These are phyloP conservation scores for Boletus tylopilopsis DNA, from an alignment of 768 basidiomycete species.

Conservation along the genomic window DNA sequence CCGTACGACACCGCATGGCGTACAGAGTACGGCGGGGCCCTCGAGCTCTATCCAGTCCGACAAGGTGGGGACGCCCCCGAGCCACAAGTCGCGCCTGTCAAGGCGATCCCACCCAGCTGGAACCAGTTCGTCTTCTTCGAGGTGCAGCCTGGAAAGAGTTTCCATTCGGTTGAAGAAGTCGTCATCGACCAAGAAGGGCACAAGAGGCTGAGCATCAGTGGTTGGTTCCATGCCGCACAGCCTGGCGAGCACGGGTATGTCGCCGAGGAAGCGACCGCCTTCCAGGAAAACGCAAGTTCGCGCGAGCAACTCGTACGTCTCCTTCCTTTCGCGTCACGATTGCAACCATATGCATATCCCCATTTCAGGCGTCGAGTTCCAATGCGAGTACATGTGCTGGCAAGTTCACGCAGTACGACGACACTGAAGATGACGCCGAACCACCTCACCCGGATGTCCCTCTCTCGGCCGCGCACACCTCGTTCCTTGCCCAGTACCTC, in stretches of 20 bases:
- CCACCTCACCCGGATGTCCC: constrained; percentile 48
- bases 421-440: constrained; percentile 31
- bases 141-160: constrained; percentile 93
- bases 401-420: constrained; percentile 52
- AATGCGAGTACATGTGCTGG: constrained; percentile 31
- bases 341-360: constrained; percentile 5
- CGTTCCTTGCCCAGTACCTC: constrained; percentile 80
- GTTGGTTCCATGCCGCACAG: constrained; percentile 95
- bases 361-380: constrained; percentile 54
- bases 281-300: constrained; percentile 79
- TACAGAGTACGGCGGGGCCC: constrained; percentile 86
- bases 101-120: constrained; percentile 75
- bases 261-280: constrained; percentile 39
- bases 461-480: constrained; percentile 55
- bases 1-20: constrained; percentile 75
- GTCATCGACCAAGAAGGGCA: constrained; percentile 72
- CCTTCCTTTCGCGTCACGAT: constrained; percentile 8
- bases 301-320: constrained; percentile 86
- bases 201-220: constrained; percentile 83
- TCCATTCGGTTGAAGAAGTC: constrained; percentile 97
- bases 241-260: constrained; percentile 88
- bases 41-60: constrained; percentile 85
- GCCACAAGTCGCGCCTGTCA: constrained; percentile 62
- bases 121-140: constrained; percentile 87
- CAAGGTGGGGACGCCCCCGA: constrained; percentile 57